Base-by-base conservation (phyloP, 306 rosid species). In the Sicyos baderoa region DNA sequence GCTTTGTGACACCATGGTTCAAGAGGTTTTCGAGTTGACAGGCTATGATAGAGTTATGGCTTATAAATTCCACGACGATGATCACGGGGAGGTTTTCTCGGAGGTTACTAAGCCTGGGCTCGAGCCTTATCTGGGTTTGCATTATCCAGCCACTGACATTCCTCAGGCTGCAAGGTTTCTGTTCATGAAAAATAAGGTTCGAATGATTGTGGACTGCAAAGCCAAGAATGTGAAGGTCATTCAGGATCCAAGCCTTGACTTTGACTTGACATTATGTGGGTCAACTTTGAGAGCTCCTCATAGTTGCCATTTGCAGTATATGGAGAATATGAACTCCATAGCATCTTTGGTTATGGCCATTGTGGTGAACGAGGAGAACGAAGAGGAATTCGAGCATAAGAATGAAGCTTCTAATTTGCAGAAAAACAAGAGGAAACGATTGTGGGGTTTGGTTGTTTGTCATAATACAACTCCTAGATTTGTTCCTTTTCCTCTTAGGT, bases 361-460 rank as follows among this genome's bases (percentile, higher is more conserved):
- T 57, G 64, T 57, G 18, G 64, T 57, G 11, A 57, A 57, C 27
- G 64, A 25, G 8, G 42, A 57, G 11, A 37, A 25, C 2, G 42
- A 57, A 27, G 42, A 57, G 17, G 16, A 57, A 14, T 57, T 23
- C 15, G 19, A 57, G 16, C 42, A 57, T 13, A 57, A 54, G 7
- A 52, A 5, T 23, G 25, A 55, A 19, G 59, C 5, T 19, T 54
- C 59, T 54, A 29, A 29, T 29, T 19, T 54, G 60, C n/a, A 55
- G 2, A 55, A 55, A 14, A 8, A 25, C 15, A 57, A 27, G 64
- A 57, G 64, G 18, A 81, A 84, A 10, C 81, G 72, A 84, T 91
- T 90, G 42, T 90, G 97, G 97, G 95, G 97, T 22, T 78, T 90
- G 82, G 77, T 90, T 2, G 97, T 90, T 73, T 90, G 91, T 64